Base-by-base conservation (phyloP, 1,284 basidiomycete species). In the Lignosus rhinocerotis region DNA sequence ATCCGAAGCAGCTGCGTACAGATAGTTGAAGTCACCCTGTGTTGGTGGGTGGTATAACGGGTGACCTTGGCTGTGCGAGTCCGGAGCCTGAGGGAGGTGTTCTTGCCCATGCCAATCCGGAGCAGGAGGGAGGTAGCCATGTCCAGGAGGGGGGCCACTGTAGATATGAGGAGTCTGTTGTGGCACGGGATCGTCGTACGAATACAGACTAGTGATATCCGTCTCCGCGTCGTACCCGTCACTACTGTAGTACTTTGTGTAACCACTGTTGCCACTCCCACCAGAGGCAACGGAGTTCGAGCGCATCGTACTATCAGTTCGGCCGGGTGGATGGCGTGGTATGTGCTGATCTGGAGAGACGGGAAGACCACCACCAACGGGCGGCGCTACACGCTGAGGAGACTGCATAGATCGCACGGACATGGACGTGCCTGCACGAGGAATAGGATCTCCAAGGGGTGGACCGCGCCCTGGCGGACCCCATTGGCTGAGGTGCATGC, bases 1-100 rank as follows among this genome's bases (percentile, higher is more conserved):
- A 69, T 90, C 86, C 33, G 89, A 92, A 3, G 93, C 93, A 2
- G 89, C 90, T 10, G 81, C 80, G 69, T 88, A 85, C 17, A 88
- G 70, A 39, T 78, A 76, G 68, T 86, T 83, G 62, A 81, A 82
- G 55, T 80, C 78, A 47, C 69, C 69, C 39, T 71, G 69, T 25
- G 69, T 74, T 30, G 75, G 73, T 12, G 65, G 66, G 10, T 54
- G 53, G 9, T 77, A 76, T 0, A 73, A 65, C 61, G 74, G 70
- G 54, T 73, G 67, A 49, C 71, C 71, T 50, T 77, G 63, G n/a
- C 60, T 59, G 46, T 77, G 73, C 72, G 72, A 76, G 32, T 63
- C 66, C 9, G 63, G 69, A n/a, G 59, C 43, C 34, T 67, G 73
- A 51, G 69, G 65, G 39, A 69, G 69, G 51, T 12, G 36, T 11